Evolutionary conservation across 164 flowering plant species (phyloP), one percentile per base, ranked within the genome.

Genomic region (Liquidambar formosana): DNA sequence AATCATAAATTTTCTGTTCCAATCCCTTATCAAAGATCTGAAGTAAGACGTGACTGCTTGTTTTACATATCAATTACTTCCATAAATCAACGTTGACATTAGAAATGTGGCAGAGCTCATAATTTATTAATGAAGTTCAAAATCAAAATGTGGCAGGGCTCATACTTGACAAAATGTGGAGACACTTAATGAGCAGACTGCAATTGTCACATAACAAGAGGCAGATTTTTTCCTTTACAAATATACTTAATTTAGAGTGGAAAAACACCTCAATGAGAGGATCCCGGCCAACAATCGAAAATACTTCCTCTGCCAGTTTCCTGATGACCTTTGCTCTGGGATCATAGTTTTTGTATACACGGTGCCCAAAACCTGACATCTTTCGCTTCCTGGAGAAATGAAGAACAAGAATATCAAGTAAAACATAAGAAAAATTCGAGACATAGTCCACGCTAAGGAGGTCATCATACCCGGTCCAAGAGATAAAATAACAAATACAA

Each of bases 281-380:
- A 83, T 96, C 99, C 59, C 95, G 74, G 67, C 99, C 99, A 74
- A 96, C 98, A 72, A 96, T 96, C 62, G 98, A 85, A 77, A 96
- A 96, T 25, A 96, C 98, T 85, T 93, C 99, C 66, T 96, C 99
- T 41, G 98, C 96, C 68, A 96, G 81, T 70, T 83, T 90, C 67
- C 78, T 84, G 26, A 96, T 89, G 71, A 96, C 98, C 78, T 89
- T 96, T n/a, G 99, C 99, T 68, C 99, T 86, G 23, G 99, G 99
- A 75, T 96, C 99, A 78, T 96, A 96, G 76, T 96, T 96, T 68
- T 96, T 96, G 81, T 96, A 93, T 1, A 96, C 99, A 53, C 99
- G 94, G 71, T 96, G 99, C 38, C 99, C 98, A 85, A 96, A 96
- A 63, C 99, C 99, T 47, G 99, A 91, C 97, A 96, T 88, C 80